These are phyloP conservation scores for Achaetomiella virescens DNA, from an alignment of 495 filamentous ascomycete species.

Conservation along the genomic window DNA sequence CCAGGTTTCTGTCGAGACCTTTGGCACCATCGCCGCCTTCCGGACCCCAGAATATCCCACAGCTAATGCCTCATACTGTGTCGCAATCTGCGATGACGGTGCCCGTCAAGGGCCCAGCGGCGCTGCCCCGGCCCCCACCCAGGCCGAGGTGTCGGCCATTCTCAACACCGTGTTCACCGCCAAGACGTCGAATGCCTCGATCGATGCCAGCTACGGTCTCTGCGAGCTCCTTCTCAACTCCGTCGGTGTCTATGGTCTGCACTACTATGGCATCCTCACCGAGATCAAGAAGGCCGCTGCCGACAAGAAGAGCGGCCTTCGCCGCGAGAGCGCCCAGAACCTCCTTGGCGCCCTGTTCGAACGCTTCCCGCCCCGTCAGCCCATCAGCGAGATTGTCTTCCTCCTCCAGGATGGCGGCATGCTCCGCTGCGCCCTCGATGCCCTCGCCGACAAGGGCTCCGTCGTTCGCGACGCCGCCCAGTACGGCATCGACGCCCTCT, in stretches of 20 bases:
- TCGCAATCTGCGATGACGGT: constrained; percentile 27
- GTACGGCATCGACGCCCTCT: constrained; percentile 89
- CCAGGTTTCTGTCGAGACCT: constrained; percentile 13
- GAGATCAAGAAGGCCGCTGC: constrained; percentile 76
- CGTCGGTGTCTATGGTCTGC: constrained; percentile 69
- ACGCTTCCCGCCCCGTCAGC: constrained; percentile 70
- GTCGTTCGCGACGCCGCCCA: constrained; percentile 86
- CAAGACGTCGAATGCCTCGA: constrained; percentile 75
- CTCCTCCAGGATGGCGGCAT: constrained; percentile 72
- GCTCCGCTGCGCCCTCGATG: constrained; percentile 69
- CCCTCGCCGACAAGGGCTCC: constrained; percentile 80
- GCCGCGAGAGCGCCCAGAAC: constrained; percentile 89
- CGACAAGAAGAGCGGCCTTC: constrained; percentile 88
- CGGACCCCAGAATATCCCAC: background rate
- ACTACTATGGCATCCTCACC: constrained; percentile 62
- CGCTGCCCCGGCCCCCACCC: constrained; percentile 52
- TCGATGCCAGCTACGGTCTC: constrained; percentile 80
- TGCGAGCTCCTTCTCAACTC: constrained; percentile 72
- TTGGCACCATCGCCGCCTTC: background rate
- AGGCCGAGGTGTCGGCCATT: constrained; percentile 65
- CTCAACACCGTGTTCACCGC: constrained; percentile 71
- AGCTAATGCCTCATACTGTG: constrained; percentile 22
- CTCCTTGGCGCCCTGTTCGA: constrained; percentile 91
- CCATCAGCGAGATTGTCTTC: constrained; percentile 73
- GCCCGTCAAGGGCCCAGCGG: constrained; percentile 30